Base-by-base conservation (phyloP, 2,329 filamentous ascomycete genomes). In the Cyclaneusma minus region DNA sequence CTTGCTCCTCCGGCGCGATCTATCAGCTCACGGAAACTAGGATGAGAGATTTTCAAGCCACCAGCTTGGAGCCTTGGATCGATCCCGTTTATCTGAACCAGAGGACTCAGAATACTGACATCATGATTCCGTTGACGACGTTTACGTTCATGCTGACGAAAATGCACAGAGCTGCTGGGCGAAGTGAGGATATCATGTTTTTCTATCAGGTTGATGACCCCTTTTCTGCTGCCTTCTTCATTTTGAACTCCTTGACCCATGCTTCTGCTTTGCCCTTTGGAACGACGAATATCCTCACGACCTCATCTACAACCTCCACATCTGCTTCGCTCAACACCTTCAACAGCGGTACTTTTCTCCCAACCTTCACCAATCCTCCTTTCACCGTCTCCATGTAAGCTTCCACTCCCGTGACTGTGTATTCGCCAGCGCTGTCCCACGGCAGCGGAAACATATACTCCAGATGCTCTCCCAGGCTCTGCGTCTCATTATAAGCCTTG, bases 221-320 rank as follows among this genome's bases (percentile, higher is more conserved):
- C 33, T 43, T 58, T 44, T 62, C 59, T 3, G 54, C 56, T 3
- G 59, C 62, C 51, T 70, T 81, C 48, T 80, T 73, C 42, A 58
- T 64, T 58, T 94, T 95, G 49, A 84, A 85, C 40, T 89, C 79
- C 35, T 68, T 65, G 18, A 93, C 73, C 75, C 85, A 98, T n/a
- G 50, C 62, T 6, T 63, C 63, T 1, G 78, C 73, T 51, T 69
- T 71, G 3, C 50, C 52, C 42, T 66, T 75, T 0, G 87, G 87
- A 36, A 98, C 62, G 2, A 95, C 70, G 45, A 81, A 84, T 16
- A 98, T 70, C 45, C 62, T 72, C 13, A 95, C 68, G 35, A 95
- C 54, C 16, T 82, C 78, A 52, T 98, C 87, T 24, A 92, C 72
- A 7, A 98, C 64, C 54, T 92, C 85, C 5, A 91, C 70, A 44